These are phyloP conservation scores for Xylariaceae sp. DNA, from an alignment of 2,329 filamentous ascomycete genomes.

Conservation along the genomic window DNA sequence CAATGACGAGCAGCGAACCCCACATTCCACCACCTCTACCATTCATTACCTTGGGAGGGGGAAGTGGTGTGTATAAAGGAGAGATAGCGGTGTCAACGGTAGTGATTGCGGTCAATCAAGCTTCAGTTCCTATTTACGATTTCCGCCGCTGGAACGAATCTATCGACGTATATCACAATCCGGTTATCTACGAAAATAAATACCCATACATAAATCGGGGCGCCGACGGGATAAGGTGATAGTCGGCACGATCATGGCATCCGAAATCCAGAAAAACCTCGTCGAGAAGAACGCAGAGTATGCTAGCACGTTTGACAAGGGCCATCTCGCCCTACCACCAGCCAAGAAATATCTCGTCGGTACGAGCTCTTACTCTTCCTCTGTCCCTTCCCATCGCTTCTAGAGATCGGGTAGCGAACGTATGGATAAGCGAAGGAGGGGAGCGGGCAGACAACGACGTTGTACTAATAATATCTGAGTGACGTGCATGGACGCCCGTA, in stretches of 20 bases:
- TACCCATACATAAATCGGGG: background rate
- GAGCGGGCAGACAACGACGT: too few species aligned
- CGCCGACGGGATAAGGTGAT: background rate
- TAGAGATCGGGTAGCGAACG: background rate
- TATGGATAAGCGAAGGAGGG: background rate
- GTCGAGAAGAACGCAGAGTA: slow-evolving; percentile 55
- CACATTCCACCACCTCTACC: slow-evolving; percentile 13
- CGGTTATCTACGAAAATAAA: background rate
- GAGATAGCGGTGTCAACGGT: background rate
- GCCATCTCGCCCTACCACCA: slow-evolving; percentile 62
- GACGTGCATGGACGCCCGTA: slow-evolving; percentile 78
- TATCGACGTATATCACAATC: too few species aligned
- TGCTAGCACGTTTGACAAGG: slow-evolving; percentile 58
- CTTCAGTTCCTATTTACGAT: too few species aligned
- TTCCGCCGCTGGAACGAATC: too few species aligned
- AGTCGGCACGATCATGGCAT: slow-evolving; percentile 21
- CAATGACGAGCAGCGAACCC: slow-evolving; percentile 16
- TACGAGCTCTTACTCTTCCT: slow-evolving; percentile 33
- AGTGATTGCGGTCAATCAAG: too few species aligned
- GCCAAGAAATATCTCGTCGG: slow-evolving; percentile 63
- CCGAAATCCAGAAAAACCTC: slow-evolving; percentile 51
- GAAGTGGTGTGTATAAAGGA: slow-evolving; percentile 8
- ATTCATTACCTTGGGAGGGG: slow-evolving; percentile 1
- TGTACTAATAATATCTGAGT: slow-evolving; percentile 40
- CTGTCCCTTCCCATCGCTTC: background rate